These are phyloP conservation scores for Botrytis tulipae DNA, from an alignment of 2,329 filamentous ascomycete species.

Conservation along the genomic window DNA sequence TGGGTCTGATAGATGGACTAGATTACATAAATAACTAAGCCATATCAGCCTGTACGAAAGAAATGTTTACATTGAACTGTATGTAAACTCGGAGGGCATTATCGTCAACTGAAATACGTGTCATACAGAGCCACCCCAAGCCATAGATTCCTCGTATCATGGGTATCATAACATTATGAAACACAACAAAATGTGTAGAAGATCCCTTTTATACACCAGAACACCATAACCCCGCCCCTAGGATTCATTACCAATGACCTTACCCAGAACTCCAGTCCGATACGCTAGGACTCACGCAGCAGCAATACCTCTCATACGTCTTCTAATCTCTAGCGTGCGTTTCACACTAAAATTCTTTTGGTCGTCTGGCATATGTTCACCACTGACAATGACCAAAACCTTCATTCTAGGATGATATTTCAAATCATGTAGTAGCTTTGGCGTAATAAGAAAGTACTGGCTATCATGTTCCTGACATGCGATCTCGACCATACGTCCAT, in stretches of 20 bases:
- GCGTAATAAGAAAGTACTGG: slow-evolving; percentile 96
- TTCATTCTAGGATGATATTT: slow-evolving; percentile 90
- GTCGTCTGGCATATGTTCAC: slow-evolving; percentile 66
- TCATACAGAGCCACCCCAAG: no score
- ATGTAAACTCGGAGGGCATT: background rate
- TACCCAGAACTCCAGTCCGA: background rate
- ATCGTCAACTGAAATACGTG: background rate
- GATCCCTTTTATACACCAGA: background rate
- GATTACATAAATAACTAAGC: background rate
- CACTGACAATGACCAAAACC: slow-evolving; percentile 89
- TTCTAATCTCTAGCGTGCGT: slow-evolving; percentile 33
- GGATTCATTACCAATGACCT: background rate
- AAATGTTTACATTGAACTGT: background rate
- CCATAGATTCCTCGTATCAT: background rate
- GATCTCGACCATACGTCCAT: slow-evolving; percentile 97
- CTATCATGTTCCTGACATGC: slow-evolving; percentile 79
- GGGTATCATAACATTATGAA: slow-evolving; percentile 2
- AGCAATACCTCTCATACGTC: slow-evolving; percentile 30
- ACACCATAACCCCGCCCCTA: background rate
- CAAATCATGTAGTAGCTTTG: slow-evolving; percentile 83
- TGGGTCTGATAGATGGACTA: background rate
- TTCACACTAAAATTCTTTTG: slow-evolving; percentile 36
- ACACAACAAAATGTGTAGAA: background rate
- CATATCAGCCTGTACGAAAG: background rate
- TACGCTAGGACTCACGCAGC: background rate